Conservation (phyloP, 176 grass and related monocot genomes). For the Aegilops sharonensis region DNA sequence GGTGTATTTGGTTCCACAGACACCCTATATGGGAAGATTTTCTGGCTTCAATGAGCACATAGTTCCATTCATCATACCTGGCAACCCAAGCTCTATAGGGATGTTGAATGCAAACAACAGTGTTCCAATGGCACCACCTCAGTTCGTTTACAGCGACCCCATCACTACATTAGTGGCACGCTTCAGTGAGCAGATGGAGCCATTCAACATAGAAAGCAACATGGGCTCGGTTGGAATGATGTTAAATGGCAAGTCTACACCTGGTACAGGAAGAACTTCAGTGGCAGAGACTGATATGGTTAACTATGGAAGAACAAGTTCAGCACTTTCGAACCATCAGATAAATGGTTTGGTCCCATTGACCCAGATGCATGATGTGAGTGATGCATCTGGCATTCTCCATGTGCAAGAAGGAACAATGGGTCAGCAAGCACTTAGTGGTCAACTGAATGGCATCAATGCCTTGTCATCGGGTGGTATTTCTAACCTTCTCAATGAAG, state of each 20-base stretch:
- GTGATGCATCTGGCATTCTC: background rate
- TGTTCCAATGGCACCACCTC: too few species aligned
- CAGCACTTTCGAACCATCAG: background rate
- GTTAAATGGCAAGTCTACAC: background rate
- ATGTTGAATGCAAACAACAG: background rate
- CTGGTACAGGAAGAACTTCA: background rate
- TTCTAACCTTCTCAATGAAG: too few species aligned
- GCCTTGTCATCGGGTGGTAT: background rate
- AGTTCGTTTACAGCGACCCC: too few species aligned
- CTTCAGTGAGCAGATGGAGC: background rate
- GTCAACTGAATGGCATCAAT: background rate
- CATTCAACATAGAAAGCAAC: slow-evolving; percentile 21
- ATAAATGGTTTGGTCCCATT: background rate
- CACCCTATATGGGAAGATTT: background rate
- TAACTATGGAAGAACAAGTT: slow-evolving; percentile 13
- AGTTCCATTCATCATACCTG: background rate
- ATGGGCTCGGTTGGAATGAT: background rate
- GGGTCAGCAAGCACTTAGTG: background rate
- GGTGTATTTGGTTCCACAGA: background rate
- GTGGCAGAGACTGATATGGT: background rate
- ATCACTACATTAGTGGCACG: background rate
- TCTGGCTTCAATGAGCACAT: slow-evolving; percentile 5
- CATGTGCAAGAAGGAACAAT: background rate
- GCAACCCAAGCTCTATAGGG: background rate
- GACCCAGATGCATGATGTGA: background rate